Conservation (phyloP, 2,329 filamentous ascomycete species). For the Curvularia sp. region DNA sequence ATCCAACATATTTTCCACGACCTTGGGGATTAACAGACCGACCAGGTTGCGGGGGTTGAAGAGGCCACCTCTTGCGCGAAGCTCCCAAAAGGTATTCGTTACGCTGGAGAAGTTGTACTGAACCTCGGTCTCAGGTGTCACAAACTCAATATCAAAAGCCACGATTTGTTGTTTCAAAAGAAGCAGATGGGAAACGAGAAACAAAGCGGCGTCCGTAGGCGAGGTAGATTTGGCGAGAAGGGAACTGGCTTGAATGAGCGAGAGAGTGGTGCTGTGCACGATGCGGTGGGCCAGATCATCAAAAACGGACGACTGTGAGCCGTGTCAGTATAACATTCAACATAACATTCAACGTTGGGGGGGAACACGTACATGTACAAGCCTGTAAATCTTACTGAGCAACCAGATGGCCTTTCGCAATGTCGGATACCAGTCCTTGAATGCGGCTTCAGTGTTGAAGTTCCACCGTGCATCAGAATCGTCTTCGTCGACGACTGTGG, state of each 20-base stretch:
- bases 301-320: constrained; percentile 66
- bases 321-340: constrained; percentile 1
- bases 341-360: not conserved
- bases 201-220: constrained; percentile 81
- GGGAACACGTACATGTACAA: constrained; percentile 64
- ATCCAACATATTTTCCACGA: constrained; percentile 75
- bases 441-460: constrained; percentile 63
- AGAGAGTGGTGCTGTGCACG: constrained; percentile 86
- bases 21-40: constrained; percentile 67
- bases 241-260: constrained; percentile 77
- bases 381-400: constrained; percentile 71
- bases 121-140: constrained; percentile 65
- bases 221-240: constrained; percentile 70
- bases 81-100: constrained; percentile 71
- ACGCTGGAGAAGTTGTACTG: constrained; percentile 71
- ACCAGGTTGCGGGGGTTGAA: constrained; percentile 71
- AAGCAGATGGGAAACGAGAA: constrained; percentile 92
- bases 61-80: constrained; percentile 68
- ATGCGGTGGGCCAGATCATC: constrained; percentile 79
- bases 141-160: constrained; percentile 88
- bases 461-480: constrained; percentile 59
- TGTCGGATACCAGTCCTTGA: constrained; percentile 71
- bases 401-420: constrained; percentile 72
- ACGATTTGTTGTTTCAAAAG: constrained; percentile 96
- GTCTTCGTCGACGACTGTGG: constrained; percentile 60